Conservation (phyloP, 2,329 filamentous ascomycete genomes). For the Aspergillus uvarum region DNA sequence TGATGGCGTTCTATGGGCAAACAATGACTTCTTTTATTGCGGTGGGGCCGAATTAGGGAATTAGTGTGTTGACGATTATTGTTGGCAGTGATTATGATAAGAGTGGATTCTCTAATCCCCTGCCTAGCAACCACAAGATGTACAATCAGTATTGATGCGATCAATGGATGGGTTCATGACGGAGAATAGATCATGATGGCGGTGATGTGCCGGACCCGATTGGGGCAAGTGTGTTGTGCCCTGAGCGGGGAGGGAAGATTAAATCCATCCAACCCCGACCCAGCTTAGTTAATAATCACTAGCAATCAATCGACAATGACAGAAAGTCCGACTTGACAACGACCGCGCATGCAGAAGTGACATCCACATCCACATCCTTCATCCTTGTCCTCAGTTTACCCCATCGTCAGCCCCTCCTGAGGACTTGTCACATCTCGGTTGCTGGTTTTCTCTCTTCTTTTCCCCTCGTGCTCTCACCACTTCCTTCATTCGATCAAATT, state of each 20-base stretch:
- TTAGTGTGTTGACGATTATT: slow-evolving; percentile 15
- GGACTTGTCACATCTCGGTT: not conserved
- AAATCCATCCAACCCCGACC: too few relatives aligned
- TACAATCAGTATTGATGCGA: too few relatives aligned
- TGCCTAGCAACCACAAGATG: not conserved
- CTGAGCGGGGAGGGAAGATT: slow-evolving; percentile 10
- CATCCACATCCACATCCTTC: slow-evolving; percentile 5
- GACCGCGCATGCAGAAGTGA: slow-evolving; percentile 1
- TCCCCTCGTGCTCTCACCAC: not conserved
- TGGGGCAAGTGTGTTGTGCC: not conserved
- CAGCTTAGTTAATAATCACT: slow-evolving; percentile 28
- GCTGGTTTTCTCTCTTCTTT: slow-evolving; percentile 1
- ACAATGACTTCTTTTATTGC: not conserved
- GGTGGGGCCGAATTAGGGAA: not conserved
- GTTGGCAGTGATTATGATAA: slow-evolving; percentile 14
- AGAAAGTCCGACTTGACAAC: slow-evolving; percentile 22
- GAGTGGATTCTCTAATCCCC: not conserved
- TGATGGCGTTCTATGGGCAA: slow-evolving; percentile 18
- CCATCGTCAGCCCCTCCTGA: not conserved
- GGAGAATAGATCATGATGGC: too few relatives aligned
- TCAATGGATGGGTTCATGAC: too few relatives aligned
- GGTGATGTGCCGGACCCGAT: too few relatives aligned
- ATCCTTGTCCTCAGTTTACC: not conserved
- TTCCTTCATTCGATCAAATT: not conserved
- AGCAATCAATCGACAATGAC: slow-evolving; percentile 28